Conservation (phyloP, 2,329 filamentous ascomycete species). For the Penicillium italicum region DNA sequence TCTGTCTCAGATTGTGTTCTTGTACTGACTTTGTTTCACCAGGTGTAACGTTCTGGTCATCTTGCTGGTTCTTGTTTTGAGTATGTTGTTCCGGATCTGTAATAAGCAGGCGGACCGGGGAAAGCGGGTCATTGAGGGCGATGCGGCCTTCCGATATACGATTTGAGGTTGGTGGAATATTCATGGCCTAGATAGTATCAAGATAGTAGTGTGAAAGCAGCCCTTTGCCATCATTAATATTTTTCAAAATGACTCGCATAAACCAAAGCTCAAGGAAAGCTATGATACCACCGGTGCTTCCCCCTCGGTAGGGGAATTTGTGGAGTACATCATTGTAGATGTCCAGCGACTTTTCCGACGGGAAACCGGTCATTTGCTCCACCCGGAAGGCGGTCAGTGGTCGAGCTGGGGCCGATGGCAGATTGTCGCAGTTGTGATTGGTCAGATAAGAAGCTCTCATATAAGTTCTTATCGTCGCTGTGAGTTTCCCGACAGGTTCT, state of each 20-base stretch:
- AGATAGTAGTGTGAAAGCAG: not conserved
- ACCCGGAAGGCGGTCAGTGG: not conserved
- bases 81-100: conserved; percentile 32
- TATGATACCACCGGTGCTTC: not conserved
- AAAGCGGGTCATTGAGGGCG: conserved; percentile 35
- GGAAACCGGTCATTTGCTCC: conserved; percentile 10
- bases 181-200: not conserved
- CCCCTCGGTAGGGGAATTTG: not conserved
- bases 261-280: not conserved
- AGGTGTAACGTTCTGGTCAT: conserved; percentile 37
- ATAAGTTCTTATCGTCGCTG: conserved; percentile 3
- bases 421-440: not conserved
- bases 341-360: conserved; percentile 16
- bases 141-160: conserved; percentile 40
- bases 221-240: not conserved
- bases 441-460: not conserved
- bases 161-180: conserved; percentile 11
- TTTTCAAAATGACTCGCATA: not conserved
- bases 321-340: conserved; percentile 3
- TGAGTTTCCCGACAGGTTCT: conserved; percentile 4
- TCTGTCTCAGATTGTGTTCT: not conserved
- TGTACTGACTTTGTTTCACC: conserved; percentile 5
- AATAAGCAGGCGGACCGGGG: conserved; percentile 37
- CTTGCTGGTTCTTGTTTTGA: conserved; percentile 27
- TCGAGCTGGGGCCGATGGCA: not conserved